Base-by-base conservation (phyloP, 139 green algal species). In the Microglena sp. region DNA sequence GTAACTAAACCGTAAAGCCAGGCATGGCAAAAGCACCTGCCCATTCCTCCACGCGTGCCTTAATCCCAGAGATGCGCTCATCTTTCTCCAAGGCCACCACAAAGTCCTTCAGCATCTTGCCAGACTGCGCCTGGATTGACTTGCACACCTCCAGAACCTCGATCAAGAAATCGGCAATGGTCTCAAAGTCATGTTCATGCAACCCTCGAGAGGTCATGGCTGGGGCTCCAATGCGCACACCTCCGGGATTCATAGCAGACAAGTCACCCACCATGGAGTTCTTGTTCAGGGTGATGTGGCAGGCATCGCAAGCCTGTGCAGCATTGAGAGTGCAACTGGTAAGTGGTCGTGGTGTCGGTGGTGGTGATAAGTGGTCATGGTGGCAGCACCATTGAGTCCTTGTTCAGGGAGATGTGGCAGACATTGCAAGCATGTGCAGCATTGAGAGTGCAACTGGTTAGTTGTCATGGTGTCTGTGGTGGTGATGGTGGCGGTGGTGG, bases 281-380 rank as follows among this genome's bases (percentile, higher is more conserved):
- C 84, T 99, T 99, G 86, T 99, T 99, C 61, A 91, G 84, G n/a
- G 94, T 93, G 62, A 99, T 96, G 84, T 96, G 88, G 30, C 84
- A 90, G 61, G 93, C 68, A 71, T 99, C 94, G 60, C 97, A 83
- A 6, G 95, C 92, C n/a, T n/a, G n/a, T n/a, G n/a, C n/a, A n/a
- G n/a, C n/a, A n/a, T n/a, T n/a, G n/a, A n/a, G n/a, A n/a, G n/a
- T n/a, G n/a, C n/a, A n/a, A n/a, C n/a, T n/a, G n/a, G n/a, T n/a
- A n/a, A n/a, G n/a, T n/a, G n/a, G n/a, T n/a, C n/a, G n/a, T n/a
- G n/a, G n/a, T n/a, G n/a, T n/a, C n/a, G n/a, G n/a, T n/a, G n/a
- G n/a, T n/a, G n/a, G n/a, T n/a, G n/a, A n/a, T n/a, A n/a, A n/a
- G n/a, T n/a, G n/a, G n/a, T n/a, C n/a, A n/a, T n/a, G n/a, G n/a